Evolutionary conservation across 2,329 filamentous ascomycete genomes (phyloP).

Genomic region (Xylariaceae sp.): DNA sequence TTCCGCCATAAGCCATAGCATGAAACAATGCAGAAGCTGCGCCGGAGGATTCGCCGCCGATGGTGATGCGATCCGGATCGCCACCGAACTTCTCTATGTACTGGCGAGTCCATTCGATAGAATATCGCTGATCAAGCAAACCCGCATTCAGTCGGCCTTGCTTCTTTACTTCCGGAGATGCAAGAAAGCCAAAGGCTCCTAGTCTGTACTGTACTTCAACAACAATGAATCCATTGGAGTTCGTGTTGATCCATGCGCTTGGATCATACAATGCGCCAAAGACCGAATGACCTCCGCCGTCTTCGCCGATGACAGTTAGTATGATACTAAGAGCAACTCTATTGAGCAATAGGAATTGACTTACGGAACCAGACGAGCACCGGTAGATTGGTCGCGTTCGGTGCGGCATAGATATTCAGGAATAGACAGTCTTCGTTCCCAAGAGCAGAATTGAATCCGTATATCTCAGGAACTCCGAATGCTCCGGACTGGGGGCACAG

Average conservation of each 20-base stretch:
- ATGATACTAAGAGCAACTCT: slow-evolving; percentile 25
- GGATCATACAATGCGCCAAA: slow-evolving; percentile 30
- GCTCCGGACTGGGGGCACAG: slow-evolving; percentile 29
- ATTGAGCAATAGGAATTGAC: slow-evolving; percentile 20
- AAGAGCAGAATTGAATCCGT: slow-evolving; percentile 27
- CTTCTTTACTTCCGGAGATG: slow-evolving; percentile 32
- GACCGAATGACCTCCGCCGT: slow-evolving; percentile 33
- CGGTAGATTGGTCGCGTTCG: slow-evolving; percentile 34
- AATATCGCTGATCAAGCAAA: slow-evolving; percentile 48
- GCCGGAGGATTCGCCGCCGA: slow-evolving; percentile 32
- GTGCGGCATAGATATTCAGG: slow-evolving; percentile 35
- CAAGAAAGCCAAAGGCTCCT: slow-evolving; percentile 40
- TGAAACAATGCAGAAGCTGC: slow-evolving; percentile 26
- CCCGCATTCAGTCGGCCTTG: slow-evolving; percentile 35
- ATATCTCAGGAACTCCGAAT: slow-evolving; percentile 25
- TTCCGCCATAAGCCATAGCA: slow-evolving; percentile 24
- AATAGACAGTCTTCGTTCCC: slow-evolving; percentile 28
- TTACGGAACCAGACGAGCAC: slow-evolving; percentile 40
- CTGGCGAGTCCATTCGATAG: slow-evolving; percentile 55
- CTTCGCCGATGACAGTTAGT: slow-evolving; percentile 27
- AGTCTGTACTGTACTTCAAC: slow-evolving; percentile 51
- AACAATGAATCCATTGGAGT: slow-evolving; percentile 44
- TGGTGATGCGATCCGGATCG: slow-evolving; percentile 30
- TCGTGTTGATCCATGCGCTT: slow-evolving; percentile 43
- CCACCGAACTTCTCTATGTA: slow-evolving; percentile 34